phyloP scores from a whole-genome alignment of 495 filamentous ascomycete species.

The Aspergillus hancockii region DNA sequence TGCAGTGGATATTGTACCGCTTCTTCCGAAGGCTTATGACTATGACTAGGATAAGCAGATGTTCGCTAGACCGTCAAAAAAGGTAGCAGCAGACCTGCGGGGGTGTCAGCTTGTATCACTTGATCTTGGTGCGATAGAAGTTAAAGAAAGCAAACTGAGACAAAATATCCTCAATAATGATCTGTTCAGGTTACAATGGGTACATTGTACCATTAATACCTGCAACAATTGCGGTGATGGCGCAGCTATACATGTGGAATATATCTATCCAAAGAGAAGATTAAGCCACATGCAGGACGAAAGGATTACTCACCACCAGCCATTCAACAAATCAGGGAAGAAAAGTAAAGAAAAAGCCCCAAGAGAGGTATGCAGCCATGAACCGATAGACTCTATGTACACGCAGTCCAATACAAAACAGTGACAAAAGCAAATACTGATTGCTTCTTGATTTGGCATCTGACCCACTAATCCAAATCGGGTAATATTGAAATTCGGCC shows the following conservation, averaged over 20 bases:
- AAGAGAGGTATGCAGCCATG: not conserved
- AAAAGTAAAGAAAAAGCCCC: not conserved
- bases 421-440: not conserved
- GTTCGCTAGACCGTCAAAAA: not conserved
- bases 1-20: not conserved
- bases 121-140: not conserved
- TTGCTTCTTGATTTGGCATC: not conserved
- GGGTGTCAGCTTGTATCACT: conserved; percentile 1
- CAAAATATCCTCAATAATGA: not conserved
- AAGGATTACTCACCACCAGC: not conserved
- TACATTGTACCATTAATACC: not conserved
- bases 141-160: not conserved
- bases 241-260: not conserved
- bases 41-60: not conserved
- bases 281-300: not conserved
- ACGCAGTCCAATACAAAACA: not conserved
- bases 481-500: conserved; percentile 7
- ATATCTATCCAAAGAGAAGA: not conserved
- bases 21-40: not conserved
- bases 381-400: not conserved
- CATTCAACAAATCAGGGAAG: not conserved
- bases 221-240: not conserved
- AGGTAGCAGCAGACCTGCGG: not conserved
- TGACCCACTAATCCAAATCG: conserved; percentile 1
- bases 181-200: not conserved